Evolutionary conservation across 2,329 filamentous ascomycete species (phyloP).

Genomic region (Chaetomiaceae sp.): DNA sequence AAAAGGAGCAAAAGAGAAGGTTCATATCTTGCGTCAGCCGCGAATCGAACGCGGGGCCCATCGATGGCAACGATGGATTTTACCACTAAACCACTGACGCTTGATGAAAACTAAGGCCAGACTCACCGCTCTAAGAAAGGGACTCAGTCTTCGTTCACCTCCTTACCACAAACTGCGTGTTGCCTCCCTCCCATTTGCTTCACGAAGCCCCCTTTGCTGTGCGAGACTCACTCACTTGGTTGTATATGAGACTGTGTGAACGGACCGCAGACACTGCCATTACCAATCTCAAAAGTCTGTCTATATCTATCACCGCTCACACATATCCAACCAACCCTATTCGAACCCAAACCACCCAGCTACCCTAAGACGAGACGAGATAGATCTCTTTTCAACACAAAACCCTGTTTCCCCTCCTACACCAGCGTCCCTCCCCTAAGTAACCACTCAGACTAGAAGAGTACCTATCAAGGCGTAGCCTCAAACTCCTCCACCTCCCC

Average conservation of each 20-base stretch:
- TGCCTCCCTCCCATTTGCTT: too few relatives aligned
- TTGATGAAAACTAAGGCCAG: background rate
- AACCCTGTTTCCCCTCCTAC: too few relatives aligned
- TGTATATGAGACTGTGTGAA: too few relatives aligned
- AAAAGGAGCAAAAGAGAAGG: background rate
- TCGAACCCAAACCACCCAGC: background rate
- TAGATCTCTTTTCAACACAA: too few relatives aligned
- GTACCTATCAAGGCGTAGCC: constrained; percentile 31
- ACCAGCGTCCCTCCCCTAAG: too few relatives aligned
- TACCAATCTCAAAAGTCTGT: background rate
- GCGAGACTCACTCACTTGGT: too few relatives aligned
- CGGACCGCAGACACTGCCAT: background rate
- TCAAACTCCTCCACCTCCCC: constrained; percentile 46
- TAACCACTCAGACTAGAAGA: too few relatives aligned
- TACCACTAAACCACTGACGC: constrained; percentile 49
- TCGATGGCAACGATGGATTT: constrained; percentile 53
- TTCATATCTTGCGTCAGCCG: constrained; percentile 25
- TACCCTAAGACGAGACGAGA: background rate
- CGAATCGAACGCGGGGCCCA: constrained; percentile 36
- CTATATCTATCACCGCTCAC: constrained; percentile 2
- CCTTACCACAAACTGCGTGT: too few relatives aligned
- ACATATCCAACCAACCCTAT: background rate
- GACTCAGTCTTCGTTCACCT: too few relatives aligned
- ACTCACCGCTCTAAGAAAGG: background rate
- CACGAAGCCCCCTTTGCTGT: too few relatives aligned